These are phyloP conservation scores for Phaseolus lunatus DNA, from an alignment of 306 rosid genomes.

Conservation along the genomic window DNA sequence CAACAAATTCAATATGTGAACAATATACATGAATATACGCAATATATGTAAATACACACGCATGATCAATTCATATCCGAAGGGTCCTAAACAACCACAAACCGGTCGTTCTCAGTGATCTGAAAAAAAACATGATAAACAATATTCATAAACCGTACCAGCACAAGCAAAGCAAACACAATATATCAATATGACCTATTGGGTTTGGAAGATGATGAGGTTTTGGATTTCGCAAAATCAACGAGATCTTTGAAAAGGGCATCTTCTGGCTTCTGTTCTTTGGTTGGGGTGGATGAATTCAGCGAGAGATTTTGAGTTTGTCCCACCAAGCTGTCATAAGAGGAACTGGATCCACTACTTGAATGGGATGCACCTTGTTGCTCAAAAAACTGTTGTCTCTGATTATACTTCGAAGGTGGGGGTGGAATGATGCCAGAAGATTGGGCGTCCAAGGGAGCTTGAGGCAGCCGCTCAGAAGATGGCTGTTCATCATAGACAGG, in stretches of 20 bases:
- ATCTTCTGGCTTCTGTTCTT: constrained; percentile 80
- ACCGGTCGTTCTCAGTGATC: constrained; percentile 49
- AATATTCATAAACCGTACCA: constrained; percentile 53
- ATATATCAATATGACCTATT: constrained; percentile 70
- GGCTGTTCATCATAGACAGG: constrained; percentile 80
- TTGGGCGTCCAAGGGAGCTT: constrained; percentile 77
- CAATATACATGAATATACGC: constrained; percentile 63
- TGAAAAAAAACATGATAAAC: constrained; percentile 46
- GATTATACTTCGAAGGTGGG: constrained; percentile 77
- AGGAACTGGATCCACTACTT: constrained; percentile 66
- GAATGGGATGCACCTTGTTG: constrained; percentile 55
- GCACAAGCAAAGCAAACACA: constrained; percentile 38
- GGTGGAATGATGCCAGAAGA: constrained; percentile 68
- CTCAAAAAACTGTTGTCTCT: constrained; percentile 85
- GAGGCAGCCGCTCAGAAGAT: constrained; percentile 63
- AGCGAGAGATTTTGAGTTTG: constrained; percentile 81
- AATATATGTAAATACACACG: constrained; percentile 60
- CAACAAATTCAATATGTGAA: constrained; percentile 42
- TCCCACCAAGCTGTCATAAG: constrained; percentile 76
- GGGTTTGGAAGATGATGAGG: constrained; percentile 76
- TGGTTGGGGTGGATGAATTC: constrained; percentile 62
- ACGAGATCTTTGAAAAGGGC: constrained; percentile 83
- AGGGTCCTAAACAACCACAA: constrained; percentile 58
- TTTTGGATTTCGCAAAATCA: constrained; percentile 86
- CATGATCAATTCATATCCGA: constrained; percentile 51